Percentiles rank a stretch among this genome's conserved stretches.
Conservation (phyloP, 768 basidiomycete genomes). For the Gyrodon lividus region DNA sequence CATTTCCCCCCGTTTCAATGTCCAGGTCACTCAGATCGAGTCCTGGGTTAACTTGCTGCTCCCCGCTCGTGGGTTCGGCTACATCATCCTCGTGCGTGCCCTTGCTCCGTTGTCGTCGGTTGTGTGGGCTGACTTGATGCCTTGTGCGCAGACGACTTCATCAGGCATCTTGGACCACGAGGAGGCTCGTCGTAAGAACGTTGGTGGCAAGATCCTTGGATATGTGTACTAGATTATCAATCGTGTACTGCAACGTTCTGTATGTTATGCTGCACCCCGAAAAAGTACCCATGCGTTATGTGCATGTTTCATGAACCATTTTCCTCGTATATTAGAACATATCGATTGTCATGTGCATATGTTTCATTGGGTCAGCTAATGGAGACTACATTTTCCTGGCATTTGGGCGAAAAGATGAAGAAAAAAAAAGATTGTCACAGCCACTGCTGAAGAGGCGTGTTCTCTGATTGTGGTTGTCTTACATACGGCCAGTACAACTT, state of each 20-base stretch:
- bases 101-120: background rate
- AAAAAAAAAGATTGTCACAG: too few species aligned
- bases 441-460: background rate
- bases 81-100: slow-evolving; percentile 82
- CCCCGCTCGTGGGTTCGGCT: slow-evolving; percentile 94
- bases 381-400: too few species aligned
- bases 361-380: too few species aligned
- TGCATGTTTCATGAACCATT: background rate
- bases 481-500: background rate
- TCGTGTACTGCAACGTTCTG: slow-evolving; percentile 11
- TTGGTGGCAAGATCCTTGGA: slow-evolving; percentile 92
- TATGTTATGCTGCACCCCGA: slow-evolving; percentile 22
- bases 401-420: too few species aligned
- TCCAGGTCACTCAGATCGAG: slow-evolving; percentile 90
- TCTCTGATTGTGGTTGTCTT: background rate
- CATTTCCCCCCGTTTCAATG: slow-evolving; percentile 98
- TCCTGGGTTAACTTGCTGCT: slow-evolving; percentile 96
- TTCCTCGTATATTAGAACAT: too few species aligned
- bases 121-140: background rate
- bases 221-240: slow-evolving; percentile 73
- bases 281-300: slow-evolving; percentile 9
- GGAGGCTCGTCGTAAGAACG: slow-evolving; percentile 97
- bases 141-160: slow-evolving; percentile 74
- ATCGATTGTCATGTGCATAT: too few species aligned
- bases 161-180: slow-evolving; percentile 99